Evolutionary conservation across 2,329 filamentous ascomycete species (phyloP).

Genomic region (Penicillium sp.): DNA sequence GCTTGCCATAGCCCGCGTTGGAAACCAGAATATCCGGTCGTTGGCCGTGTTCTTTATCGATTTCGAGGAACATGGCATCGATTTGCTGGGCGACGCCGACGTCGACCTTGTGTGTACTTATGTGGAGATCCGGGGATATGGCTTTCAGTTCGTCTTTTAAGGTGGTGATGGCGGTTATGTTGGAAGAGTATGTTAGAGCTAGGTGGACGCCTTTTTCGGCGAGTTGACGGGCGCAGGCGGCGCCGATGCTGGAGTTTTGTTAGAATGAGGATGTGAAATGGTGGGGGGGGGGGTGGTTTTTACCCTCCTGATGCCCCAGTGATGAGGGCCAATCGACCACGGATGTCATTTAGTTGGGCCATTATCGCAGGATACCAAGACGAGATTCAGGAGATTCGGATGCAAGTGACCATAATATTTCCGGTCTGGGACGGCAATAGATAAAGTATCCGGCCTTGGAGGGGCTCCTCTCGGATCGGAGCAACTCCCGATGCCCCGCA

Average conservation of each 20-base stretch:
- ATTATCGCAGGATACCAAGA: slow-evolving; percentile 12
- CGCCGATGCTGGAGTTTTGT: slow-evolving; percentile 58
- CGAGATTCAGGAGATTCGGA: background rate
- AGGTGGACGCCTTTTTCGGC: slow-evolving; percentile 58
- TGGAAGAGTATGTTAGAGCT: slow-evolving; percentile 64
- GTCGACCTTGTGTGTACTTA: slow-evolving; percentile 64
- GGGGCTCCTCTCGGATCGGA: slow-evolving; percentile 26
- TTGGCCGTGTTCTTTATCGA: slow-evolving; percentile 58
- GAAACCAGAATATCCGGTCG: slow-evolving; percentile 67
- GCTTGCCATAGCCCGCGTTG: slow-evolving; percentile 70
- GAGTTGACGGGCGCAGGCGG: slow-evolving; percentile 62
- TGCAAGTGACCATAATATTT: background rate
- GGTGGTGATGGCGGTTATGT: slow-evolving; percentile 51
- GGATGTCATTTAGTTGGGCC: slow-evolving; percentile 51
- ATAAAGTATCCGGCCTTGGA: background rate
- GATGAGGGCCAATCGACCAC: slow-evolving; percentile 61
- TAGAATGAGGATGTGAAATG: background rate
- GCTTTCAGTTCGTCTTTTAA: slow-evolving; percentile 51
- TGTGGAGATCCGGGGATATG: slow-evolving; percentile 40
- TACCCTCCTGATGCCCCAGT: slow-evolving; percentile 68
- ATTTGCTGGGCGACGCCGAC: slow-evolving; percentile 61
- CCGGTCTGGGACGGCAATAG: background rate
- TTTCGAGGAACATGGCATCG: slow-evolving; percentile 58
- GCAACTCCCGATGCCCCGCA: slow-evolving; percentile 30
- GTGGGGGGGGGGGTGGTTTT: slow-evolving; percentile 21